Percentiles rank a stretch among this genome's conserved stretches.
Conservation (phyloP, 352 stramenopile genomes). For the Globisporangium polare region DNA sequence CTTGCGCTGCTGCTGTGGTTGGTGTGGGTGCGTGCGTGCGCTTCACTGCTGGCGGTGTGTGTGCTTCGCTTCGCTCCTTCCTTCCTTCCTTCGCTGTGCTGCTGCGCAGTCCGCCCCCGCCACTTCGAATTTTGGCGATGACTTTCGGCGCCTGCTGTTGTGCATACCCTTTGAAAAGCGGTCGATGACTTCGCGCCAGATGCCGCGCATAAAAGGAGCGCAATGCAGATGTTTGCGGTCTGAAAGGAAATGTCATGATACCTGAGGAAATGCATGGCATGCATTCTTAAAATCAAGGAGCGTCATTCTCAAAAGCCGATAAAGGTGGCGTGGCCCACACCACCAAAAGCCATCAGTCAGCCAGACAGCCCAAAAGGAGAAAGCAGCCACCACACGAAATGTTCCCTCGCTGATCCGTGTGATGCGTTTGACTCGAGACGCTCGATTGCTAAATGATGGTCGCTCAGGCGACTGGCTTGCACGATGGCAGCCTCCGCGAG, state of each 20-base stretch:
- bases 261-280: constrained; percentile 2
- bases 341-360: neutral
- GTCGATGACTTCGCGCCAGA: neutral
- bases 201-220: neutral
- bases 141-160: too few species aligned
- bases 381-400: constrained; percentile 7
- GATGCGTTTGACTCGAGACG: too few species aligned
- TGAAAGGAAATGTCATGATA: neutral
- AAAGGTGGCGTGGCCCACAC: neutral
- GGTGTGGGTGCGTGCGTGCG: too few species aligned
- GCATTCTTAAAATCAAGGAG: neutral
- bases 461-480: too few species aligned
- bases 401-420: neutral
- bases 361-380: neutral
- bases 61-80: neutral
- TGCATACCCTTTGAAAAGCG: neutral
- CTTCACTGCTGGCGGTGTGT: too few species aligned
- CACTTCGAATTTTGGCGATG: constrained; percentile 7
- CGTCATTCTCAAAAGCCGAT: neutral
- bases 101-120: neutral
- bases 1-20: neutral
- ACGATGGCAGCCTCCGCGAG: too few species aligned
- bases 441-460: constrained; percentile 2
- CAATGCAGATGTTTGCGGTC: neutral
- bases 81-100: neutral